phyloP scores from a whole-genome alignment of 2,329 filamentous ascomycete species.

The Beauveria sp. region DNA sequence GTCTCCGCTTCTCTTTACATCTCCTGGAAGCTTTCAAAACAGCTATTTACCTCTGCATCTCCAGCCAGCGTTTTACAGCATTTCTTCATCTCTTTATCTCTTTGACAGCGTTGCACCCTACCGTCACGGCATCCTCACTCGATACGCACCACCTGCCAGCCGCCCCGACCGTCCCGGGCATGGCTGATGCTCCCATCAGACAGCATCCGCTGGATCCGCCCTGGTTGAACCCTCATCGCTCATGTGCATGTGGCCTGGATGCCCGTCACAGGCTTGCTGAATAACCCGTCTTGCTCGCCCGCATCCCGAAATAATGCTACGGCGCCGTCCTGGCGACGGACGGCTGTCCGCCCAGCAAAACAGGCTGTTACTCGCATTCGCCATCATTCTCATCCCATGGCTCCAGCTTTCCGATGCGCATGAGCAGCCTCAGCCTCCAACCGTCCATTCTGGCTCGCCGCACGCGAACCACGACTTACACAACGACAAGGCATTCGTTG shows the following conservation, averaged over 20 bases:
- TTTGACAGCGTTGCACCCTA: not conserved
- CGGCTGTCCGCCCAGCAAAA: slow-evolving; percentile 40
- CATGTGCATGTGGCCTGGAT: slow-evolving; percentile 4
- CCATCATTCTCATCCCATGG: slow-evolving; percentile 50
- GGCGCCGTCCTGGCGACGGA: slow-evolving; percentile 55
- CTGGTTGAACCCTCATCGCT: not conserved
- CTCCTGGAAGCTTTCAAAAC: not conserved
- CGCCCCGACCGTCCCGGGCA: not conserved
- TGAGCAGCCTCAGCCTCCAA: slow-evolving; percentile 4
- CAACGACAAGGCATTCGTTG: slow-evolving; percentile 20
- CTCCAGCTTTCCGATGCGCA: slow-evolving; percentile 45
- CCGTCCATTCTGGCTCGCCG: slow-evolving; percentile 12
- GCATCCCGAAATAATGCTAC: slow-evolving; percentile 49
- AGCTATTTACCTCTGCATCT: not conserved
- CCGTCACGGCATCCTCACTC: not conserved
- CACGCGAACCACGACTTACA: slow-evolving; percentile 16
- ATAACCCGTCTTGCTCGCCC: not conserved
- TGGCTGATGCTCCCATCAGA: slow-evolving; percentile 2
- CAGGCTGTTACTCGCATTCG: slow-evolving; percentile 46
- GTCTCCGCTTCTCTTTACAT: slow-evolving; percentile 5
- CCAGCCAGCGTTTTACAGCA: not conserved
- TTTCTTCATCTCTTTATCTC: not conserved
- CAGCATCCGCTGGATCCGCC: slow-evolving; percentile 5
- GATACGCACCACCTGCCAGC: too few species aligned
- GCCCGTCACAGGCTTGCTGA: not conserved